Conservation (phyloP, 1,284 basidiomycete species). For the Microbotryum scabiosae region DNA sequence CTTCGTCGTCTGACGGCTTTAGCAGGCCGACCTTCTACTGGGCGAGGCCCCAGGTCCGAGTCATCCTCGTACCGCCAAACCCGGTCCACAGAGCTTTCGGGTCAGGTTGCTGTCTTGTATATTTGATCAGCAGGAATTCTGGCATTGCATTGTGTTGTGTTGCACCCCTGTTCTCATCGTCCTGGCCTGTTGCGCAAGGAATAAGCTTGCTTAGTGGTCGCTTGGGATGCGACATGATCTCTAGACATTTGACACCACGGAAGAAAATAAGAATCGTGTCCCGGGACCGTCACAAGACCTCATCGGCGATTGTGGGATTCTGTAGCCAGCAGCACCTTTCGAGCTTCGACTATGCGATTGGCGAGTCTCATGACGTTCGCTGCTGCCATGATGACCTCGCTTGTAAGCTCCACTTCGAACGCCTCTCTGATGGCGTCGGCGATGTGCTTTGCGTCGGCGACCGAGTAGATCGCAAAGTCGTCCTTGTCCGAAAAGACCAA, state of each 20-base stretch:
- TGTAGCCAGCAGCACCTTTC: conserved; percentile 50
- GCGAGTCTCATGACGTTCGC: conserved; percentile 78
- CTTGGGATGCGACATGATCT: not conserved
- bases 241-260: not conserved
- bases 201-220: not conserved
- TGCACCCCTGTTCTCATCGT: no score
- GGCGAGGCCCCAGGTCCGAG: no score
- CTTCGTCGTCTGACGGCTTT: not conserved
- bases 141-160: no score
- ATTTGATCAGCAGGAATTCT: no score
- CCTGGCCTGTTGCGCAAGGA: not conserved
- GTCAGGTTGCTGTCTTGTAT: no score
- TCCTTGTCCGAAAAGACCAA: conserved; percentile 54
- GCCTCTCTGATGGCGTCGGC: conserved; percentile 64
- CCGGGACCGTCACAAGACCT: conserved; percentile 3
- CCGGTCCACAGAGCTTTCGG: no score
- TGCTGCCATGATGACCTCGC: conserved; percentile 84
- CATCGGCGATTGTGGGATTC: not conserved
- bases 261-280: conserved; percentile 6
- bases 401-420: conserved; percentile 77
- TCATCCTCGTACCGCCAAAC: no score
- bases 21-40: no score
- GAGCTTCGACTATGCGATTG: conserved; percentile 71
- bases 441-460: conserved; percentile 79
- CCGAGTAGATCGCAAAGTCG: conserved; percentile 90